Base-by-base conservation (phyloP, 176 grass and related monocot genomes). In the Aegilops tauschii region DNA sequence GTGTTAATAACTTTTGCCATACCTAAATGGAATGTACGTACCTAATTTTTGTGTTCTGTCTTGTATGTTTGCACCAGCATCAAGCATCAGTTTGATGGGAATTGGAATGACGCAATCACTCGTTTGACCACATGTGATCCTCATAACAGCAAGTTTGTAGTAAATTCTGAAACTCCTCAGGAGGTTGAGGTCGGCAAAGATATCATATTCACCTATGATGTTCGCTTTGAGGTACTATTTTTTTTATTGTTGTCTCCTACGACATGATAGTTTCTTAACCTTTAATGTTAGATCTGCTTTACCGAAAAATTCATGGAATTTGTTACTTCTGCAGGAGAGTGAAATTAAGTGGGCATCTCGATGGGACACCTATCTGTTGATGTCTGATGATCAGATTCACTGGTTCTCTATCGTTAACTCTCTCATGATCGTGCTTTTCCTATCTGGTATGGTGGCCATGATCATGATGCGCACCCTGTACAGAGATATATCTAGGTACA, bases 381-480 rank as follows among this genome's bases (percentile, higher is more conserved):
- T 93, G 91, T 83, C 85, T 83, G 88, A 93, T 80, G 88, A 90
- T 82, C 91, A 93, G 73, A 93, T 93, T 82, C 91, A 93, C 73
- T 93, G 91, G 91, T 93, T 93, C 73, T 93, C 91, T 28, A 93
- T 93, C 54, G 88, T 93, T 25, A 93, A 93, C 86, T 90, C 91
- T 68, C 88, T 90, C 44, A 93, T 93, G 91, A 93, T 93, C 1
- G 88, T 93, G 21, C 81, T 93, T 40, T 93, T 93, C 88, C 82
- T 93, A 72, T 93, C 88, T 69, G 91, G 91, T 36, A 93, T 93
- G 91, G 88, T 93, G n/a, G 91, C 91, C 40, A 93, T 93, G 91
- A 93, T 93, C 68, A 93, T 93, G 91, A 88, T 93, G 36, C 91
- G 88, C 78, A 93, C 91, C 37, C 88, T 93, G 35, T 90, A 93